These are phyloP conservation scores for Colletotrichum ledebouriae DNA, from an alignment of 2,329 filamentous ascomycete genomes.

Conservation along the genomic window DNA sequence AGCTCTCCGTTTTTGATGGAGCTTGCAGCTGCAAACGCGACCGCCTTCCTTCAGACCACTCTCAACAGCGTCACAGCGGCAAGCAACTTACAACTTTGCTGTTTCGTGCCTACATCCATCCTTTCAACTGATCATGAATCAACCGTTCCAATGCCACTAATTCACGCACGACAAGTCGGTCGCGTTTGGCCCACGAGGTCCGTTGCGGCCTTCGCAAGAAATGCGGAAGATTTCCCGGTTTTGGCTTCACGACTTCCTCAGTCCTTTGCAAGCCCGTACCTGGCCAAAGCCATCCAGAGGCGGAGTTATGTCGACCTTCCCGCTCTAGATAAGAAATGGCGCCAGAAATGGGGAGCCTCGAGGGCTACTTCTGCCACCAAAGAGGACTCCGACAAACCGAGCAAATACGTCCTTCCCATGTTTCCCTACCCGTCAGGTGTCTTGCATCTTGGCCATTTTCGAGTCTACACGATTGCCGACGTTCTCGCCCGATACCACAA, in stretches of 20 bases:
- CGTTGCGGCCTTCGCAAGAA: constrained; percentile 24
- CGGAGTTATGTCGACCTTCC: constrained; percentile 62
- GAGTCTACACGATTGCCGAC: constrained; percentile 92
- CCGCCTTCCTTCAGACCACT: background rate
- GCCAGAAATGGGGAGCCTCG: constrained; percentile 56
- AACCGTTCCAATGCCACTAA: constrained; percentile 47
- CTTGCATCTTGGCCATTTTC: constrained; percentile 87
- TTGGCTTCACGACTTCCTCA: constrained; percentile 26
- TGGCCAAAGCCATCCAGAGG: constrained; percentile 40
- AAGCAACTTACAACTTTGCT: constrained; percentile 21
- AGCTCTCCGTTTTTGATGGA: constrained; percentile 39
- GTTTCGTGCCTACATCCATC: background rate
- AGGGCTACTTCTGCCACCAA: constrained; percentile 38
- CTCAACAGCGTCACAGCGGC: constrained; percentile 20
- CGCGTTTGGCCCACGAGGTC: constrained; percentile 39
- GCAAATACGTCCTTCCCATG: constrained; percentile 85
- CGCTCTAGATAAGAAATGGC: constrained; percentile 67
- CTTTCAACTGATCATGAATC: constrained; percentile 43
- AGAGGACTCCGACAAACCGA: constrained; percentile 42
- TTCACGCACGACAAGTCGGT: constrained; percentile 47
- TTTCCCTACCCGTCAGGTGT: constrained; percentile 93
- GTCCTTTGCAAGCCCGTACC: constrained; percentile 22
- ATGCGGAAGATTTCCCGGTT: constrained; percentile 14
- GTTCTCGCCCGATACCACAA: constrained; percentile 82
- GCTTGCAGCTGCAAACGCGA: constrained; percentile 36